Percentiles rank a stretch among this genome's conserved stretches.
Evolutionary conservation across 2,329 filamentous ascomycete genomes (phyloP).

Genomic region (Dactylellina drechsleri): DNA sequence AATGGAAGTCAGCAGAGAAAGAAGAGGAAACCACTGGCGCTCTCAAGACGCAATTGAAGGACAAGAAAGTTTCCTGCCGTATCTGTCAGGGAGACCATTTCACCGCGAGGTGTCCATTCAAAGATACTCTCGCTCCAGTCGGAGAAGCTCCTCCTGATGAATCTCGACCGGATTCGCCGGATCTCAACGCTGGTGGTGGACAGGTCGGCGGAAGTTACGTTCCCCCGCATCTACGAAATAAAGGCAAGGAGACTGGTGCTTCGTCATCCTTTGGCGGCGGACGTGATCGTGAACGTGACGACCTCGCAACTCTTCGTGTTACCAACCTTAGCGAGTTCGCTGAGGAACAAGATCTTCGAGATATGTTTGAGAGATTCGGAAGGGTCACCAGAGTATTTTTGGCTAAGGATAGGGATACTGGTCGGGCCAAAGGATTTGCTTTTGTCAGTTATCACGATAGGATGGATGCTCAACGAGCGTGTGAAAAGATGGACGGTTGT

Average conservation of each 20-base stretch:
- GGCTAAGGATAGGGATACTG: conserved; percentile 96
- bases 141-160: conserved; percentile 62
- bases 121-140: conserved; percentile 78
- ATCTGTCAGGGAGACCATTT: conserved; percentile 99
- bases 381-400: conserved; percentile 97
- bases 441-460: conserved; percentile 97
- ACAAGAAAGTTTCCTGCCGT: conserved; percentile 99
- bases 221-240: conserved; percentile 87
- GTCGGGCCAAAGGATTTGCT: conserved; percentile 95
- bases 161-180: conserved; percentile 65
- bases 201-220: conserved; percentile 75
- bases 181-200: conserved; percentile 62
- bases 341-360: conserved; percentile 92
- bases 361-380: conserved; percentile 98
- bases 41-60: conserved; percentile 85
- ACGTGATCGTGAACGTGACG: conserved; percentile 88
- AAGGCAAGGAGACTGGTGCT: conserved; percentile 77
- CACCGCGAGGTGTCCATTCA: conserved; percentile 98
- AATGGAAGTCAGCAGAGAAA: conserved; percentile 91
- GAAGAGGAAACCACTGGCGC: conserved; percentile 78
- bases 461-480: conserved; percentile 87
- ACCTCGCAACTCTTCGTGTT: conserved; percentile 93
- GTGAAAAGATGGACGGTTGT: conserved; percentile 97
- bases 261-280: conserved; percentile 71
- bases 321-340: conserved; percentile 99